Base-by-base conservation (phyloP, 2,329 filamentous ascomycete genomes). In the Colletotrichum brevisporum region DNA sequence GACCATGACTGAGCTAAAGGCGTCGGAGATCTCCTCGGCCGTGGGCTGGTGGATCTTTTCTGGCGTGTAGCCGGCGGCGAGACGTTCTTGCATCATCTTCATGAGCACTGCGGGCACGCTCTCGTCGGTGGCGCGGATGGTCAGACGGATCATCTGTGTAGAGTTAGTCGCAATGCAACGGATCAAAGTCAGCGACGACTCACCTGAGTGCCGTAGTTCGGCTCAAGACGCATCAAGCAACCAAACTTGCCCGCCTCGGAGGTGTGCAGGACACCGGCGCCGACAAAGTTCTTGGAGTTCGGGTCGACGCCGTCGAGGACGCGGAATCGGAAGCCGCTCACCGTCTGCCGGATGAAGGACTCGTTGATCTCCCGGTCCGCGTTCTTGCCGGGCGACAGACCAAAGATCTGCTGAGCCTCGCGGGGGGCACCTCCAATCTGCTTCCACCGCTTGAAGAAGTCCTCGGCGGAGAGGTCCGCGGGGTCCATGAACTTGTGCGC, bases 401-500 rank as follows among this genome's bases (percentile, higher is more conserved):
- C 90, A 79, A 99, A 97, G 39, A 98, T 94, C 55, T 88, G 88
- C 79, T 99, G 96, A 0, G 93, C 91, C 80, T 99, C 97, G 36
- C 97, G 89, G 1, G 95, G 91, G 2, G 90, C 89, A 5, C 93
- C 94, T 13, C 96, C 96, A 75, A 99, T 98, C 82, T 99, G 96
- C 85, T 97, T 97, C 96, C 96, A 99, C 59, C 97, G 88, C 85
- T 97, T 98, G 88, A 99, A 99, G 82, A 98, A 99, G 78, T 99
- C 96, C 60, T 99, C 96, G 0, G 92, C 90, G 6, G 89, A 89
- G 47, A 99, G 85, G 65, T 96, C 92, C 0, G 96, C 95, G 0
- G 93, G 90, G 71, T 98, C 95, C 94, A 98, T 98, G 77, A 97
- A 99, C 79, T 98, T 97, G 81, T 98, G 95, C 62, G 95, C 89